Evolutionary conservation across 768 basidiomycete species (phyloP).

Genomic region (Trametes elegans): DNA sequence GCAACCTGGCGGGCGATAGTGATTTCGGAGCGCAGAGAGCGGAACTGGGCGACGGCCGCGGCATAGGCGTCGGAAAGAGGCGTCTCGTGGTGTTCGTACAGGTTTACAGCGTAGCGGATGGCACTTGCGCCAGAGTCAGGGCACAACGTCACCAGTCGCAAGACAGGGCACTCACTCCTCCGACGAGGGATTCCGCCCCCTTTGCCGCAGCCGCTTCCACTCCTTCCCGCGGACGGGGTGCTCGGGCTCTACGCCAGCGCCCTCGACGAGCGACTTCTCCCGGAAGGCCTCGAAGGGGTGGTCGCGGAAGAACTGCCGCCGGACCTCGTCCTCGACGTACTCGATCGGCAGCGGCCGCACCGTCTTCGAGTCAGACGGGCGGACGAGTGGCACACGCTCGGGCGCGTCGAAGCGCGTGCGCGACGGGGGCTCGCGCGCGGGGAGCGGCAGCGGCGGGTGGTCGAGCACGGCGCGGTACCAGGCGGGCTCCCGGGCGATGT

Average conservation of each 20-base stretch:
- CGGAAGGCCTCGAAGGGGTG: conserved; percentile 96
- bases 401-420: conserved; percentile 53
- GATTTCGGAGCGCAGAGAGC: conserved; percentile 81
- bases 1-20: conserved; percentile 77
- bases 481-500: conserved; percentile 62
- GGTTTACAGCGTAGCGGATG: conserved; percentile 75
- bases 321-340: conserved; percentile 83
- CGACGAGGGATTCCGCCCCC: conserved; percentile 76
- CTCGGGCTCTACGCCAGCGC: conserved; percentile 50
- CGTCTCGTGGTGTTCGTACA: conserved; percentile 61
- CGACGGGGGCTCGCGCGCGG: conserved; percentile 65
- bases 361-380: conserved; percentile 16
- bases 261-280: conserved; percentile 74
- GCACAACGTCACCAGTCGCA: not conserved
- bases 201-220: conserved; percentile 82
- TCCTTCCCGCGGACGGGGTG: conserved; percentile 54
- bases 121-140: conserved; percentile 47
- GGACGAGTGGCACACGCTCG: conserved; percentile 12
- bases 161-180: conserved; percentile 73
- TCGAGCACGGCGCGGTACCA: conserved; percentile 87
- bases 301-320: conserved; percentile 90
- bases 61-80: conserved; percentile 81
- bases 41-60: conserved; percentile 79
- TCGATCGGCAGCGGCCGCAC: conserved; percentile 53
- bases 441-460: conserved; percentile 85